A percentile compares a stretch with the other conserved stretches of the same genome.
These are phyloP conservation scores for Dictyostelium gargantuum DNA, from an alignment of 208 protist species.

Conservation along the genomic window DNA sequence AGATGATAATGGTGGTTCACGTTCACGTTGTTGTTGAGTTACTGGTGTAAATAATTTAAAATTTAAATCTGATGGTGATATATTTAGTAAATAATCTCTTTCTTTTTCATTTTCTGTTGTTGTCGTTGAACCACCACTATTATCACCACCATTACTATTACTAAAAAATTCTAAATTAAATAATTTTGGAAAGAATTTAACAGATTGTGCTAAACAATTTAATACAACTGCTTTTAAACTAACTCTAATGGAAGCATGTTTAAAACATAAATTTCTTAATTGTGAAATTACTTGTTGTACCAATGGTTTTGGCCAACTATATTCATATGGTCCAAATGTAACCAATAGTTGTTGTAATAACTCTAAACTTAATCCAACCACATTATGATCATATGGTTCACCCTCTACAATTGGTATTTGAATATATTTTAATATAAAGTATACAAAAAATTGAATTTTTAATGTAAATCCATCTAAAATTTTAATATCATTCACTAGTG, in stretches of 20 bases:
- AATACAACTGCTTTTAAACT: constrained; percentile 43
- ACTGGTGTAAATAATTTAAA: constrained; percentile 40
- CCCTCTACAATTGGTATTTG: constrained; percentile 1
- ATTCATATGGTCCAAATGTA: constrained; percentile 36
- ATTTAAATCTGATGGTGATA: constrained; percentile 16
- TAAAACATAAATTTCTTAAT: not conserved
- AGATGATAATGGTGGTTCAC: not conserved
- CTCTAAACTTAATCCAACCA: constrained; percentile 50
- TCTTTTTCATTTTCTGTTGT: not conserved
- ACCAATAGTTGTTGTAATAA: constrained; percentile 26
- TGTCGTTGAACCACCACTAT: not conserved
- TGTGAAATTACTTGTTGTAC: not conserved
- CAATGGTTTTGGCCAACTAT: constrained; percentile 17
- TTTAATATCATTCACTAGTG: not conserved
- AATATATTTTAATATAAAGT: constrained; percentile 48
- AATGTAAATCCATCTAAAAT: constrained; percentile 21
- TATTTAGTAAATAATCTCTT: not conserved
- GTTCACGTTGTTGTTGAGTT: not conserved
- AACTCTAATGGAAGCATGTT: not conserved
- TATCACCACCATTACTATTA: not conserved
- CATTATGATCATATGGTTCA: constrained; percentile 54
- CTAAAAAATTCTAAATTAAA: constrained; percentile 25
- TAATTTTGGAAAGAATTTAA: constrained; percentile 41
- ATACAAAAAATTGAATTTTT: constrained; percentile 26
- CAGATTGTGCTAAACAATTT: constrained; percentile 29